Evolutionary conservation across 2,329 filamentous ascomycete genomes (phyloP).

Genomic region (Claviceps pusilla): DNA sequence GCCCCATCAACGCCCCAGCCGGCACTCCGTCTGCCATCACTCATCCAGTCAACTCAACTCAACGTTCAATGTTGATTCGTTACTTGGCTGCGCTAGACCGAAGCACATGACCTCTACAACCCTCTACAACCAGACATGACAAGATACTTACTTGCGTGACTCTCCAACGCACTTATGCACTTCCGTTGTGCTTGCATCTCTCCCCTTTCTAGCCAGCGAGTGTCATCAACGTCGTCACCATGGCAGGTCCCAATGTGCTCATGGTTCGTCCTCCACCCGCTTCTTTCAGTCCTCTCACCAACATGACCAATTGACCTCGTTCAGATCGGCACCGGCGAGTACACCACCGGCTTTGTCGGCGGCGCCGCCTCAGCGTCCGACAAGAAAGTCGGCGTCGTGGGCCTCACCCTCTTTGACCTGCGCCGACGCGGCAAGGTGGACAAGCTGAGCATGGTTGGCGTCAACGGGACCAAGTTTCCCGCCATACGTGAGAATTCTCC

Average conservation of each 20-base stretch:
- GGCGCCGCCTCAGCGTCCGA: conserved; percentile 71
- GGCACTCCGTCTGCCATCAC: no score
- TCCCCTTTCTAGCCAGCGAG: background rate
- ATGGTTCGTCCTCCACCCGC: conserved; percentile 37
- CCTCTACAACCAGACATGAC: background rate
- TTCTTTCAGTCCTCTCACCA: background rate
- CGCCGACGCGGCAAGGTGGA: conserved; percentile 77
- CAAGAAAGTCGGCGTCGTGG: conserved; percentile 93
- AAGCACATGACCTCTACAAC: background rate
- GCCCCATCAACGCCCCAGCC: no score
- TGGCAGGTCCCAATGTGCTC: conserved; percentile 50
- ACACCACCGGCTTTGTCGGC: conserved; percentile 88
- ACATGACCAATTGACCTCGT: background rate
- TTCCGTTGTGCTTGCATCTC: no score
- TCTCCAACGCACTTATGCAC: no score
- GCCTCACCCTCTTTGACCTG: conserved; percentile 76
- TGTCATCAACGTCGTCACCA: conserved; percentile 10
- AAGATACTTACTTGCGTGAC: background rate
- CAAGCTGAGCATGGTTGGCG: conserved; percentile 76
- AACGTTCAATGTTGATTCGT: no score
- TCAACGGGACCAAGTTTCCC: conserved; percentile 77
- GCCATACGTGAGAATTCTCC: conserved; percentile 54
- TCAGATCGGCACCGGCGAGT: conserved; percentile 81
- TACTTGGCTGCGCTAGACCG: no score
- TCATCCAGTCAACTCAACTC: no score